phyloP scores from a whole-genome alignment of 495 filamentous ascomycete species.

The Aspergillus sparsus region DNA sequence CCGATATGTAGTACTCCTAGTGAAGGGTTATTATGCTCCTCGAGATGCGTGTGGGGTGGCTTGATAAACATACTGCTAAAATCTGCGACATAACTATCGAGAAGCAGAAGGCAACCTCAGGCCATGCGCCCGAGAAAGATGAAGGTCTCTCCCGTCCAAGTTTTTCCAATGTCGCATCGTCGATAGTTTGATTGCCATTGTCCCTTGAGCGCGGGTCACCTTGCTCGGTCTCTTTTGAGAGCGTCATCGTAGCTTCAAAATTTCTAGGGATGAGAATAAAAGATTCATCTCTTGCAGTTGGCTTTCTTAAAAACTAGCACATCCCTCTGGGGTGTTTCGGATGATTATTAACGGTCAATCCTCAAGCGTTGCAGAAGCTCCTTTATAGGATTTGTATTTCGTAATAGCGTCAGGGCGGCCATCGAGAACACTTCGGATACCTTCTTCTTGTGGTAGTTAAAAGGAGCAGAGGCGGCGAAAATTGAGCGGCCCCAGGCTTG shows the following conservation, averaged over 20 bases:
- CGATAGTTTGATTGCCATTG: background rate
- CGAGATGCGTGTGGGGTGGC: background rate
- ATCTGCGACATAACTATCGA: slow-evolving; percentile 74
- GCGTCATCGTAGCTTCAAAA: no score
- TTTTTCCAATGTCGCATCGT: slow-evolving; percentile 10
- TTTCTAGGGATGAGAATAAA: no score
- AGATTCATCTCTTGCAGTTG: no score
- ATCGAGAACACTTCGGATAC: background rate
- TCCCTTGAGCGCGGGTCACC: no score
- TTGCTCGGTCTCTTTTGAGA: no score
- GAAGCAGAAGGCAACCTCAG: slow-evolving; percentile 71
- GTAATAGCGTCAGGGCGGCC: no score
- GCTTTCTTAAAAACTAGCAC: no score
- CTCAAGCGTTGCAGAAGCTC: no score
- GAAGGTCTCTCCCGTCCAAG: slow-evolving; percentile 71
- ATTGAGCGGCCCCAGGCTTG: background rate
- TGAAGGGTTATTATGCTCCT: background rate
- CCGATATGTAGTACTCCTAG: slow-evolving; percentile 79
- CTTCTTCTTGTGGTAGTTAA: slow-evolving; percentile 12
- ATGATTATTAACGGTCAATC: no score
- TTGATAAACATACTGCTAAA: slow-evolving; percentile 53
- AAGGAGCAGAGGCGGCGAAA: no score
- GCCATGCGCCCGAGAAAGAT: slow-evolving; percentile 58
- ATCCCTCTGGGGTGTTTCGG: no score
- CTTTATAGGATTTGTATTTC: no score